Conservation (phyloP, 345 rosid genomes). For the Acer negundo region DNA sequence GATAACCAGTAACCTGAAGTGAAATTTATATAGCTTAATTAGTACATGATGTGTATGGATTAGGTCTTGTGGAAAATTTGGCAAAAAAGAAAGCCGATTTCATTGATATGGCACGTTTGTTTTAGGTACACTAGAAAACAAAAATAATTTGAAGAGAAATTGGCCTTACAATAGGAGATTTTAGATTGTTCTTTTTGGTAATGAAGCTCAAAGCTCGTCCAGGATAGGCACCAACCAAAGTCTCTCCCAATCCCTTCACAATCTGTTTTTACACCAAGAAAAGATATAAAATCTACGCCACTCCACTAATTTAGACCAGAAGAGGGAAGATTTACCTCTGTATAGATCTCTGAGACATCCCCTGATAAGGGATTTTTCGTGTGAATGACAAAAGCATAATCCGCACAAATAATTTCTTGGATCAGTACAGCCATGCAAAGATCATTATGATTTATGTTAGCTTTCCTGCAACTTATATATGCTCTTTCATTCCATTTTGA, state of each 20-base stretch:
- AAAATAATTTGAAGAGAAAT: conserved; percentile 1
- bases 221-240: conserved; percentile 42
- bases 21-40: background rate
- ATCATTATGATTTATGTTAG: conserved; percentile 34
- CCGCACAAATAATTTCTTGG: conserved; percentile 45
- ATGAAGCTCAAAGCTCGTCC: conserved; percentile 49
- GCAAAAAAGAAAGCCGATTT: background rate
- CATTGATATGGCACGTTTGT: background rate
- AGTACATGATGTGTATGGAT: conserved; percentile 3
- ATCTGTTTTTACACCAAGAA: conserved; percentile 26
- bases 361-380: conserved; percentile 46
- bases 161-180: conserved; percentile 37
- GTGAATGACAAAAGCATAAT: conserved; percentile 51
- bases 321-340: conserved; percentile 32
- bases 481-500: conserved; percentile 56
- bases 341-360: conserved; percentile 41
- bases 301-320: background rate
- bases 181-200: conserved; percentile 35
- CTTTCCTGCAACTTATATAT: conserved; percentile 40
- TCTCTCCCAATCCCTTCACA: conserved; percentile 54
- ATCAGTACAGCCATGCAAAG: conserved; percentile 41
- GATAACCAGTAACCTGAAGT: conserved; percentile 40
- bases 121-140: background rate
- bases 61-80: background rate
- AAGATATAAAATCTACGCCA: background rate